phyloP scores from a whole-genome alignment of 2,329 filamentous ascomycete genomes.

The Penicillium expansum region DNA sequence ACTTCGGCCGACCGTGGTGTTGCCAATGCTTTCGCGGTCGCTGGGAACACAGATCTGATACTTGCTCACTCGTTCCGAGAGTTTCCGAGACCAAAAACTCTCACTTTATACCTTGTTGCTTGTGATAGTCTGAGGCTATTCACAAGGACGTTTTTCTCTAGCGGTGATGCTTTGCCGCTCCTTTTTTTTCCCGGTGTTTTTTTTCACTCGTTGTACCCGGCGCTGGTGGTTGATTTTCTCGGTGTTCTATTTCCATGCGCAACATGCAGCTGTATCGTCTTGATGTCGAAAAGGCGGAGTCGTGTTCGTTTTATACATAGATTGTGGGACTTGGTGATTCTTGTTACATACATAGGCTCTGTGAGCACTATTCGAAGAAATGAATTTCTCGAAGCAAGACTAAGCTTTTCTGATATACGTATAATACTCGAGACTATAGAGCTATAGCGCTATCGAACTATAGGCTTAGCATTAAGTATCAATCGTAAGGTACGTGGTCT shows the following conservation, averaged over 20 bases:
- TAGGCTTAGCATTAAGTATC: neutral
- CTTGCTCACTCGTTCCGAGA: constrained; percentile 1
- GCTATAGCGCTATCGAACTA: neutral
- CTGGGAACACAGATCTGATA: neutral
- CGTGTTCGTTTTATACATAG: constrained; percentile 17
- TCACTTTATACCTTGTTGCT: constrained; percentile 7
- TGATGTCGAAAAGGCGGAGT: constrained; percentile 14
- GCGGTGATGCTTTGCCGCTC: constrained; percentile 11
- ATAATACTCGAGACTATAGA: neutral
- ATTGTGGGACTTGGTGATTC: constrained; percentile 9
- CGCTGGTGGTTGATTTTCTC: constrained; percentile 35
- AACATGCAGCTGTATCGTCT: constrained; percentile 14
- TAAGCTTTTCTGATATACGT: neutral
- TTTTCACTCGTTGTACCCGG: constrained; percentile 20
- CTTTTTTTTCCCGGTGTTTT: constrained; percentile 14
- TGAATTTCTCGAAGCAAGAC: neutral
- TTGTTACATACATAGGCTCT: constrained; percentile 24
- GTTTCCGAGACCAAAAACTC: neutral
- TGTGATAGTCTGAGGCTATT: neutral
- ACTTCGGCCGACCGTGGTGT: constrained; percentile 8
- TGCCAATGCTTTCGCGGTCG: neutral
- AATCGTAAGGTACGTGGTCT: constrained; percentile 1
- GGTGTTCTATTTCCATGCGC: constrained; percentile 22
- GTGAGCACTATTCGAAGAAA: constrained; percentile 16
- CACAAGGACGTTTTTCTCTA: constrained; percentile 7